Conservation (phyloP, 2,329 filamentous ascomycete species). For the Colletotrichum sidae region DNA sequence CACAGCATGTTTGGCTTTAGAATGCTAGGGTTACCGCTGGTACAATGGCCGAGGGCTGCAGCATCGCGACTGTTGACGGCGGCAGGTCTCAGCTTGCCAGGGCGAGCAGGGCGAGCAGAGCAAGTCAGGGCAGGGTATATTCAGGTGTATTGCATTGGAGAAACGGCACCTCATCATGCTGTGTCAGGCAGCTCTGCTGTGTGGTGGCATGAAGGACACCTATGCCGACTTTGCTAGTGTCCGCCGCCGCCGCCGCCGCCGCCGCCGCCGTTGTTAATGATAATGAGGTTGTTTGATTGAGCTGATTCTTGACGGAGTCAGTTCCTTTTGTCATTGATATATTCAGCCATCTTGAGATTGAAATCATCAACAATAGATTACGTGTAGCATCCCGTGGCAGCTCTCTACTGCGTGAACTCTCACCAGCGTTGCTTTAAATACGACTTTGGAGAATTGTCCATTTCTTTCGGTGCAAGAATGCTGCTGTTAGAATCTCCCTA, state of each 20-base stretch:
- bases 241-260: too few species aligned
- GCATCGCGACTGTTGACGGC: slow-evolving; percentile 23
- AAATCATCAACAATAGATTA: too few species aligned
- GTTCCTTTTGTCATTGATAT: too few species aligned
- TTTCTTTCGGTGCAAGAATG: neutral
- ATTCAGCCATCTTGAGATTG: too few species aligned
- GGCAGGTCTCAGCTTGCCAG: slow-evolving; percentile 16
- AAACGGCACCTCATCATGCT: neutral
- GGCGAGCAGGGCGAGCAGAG: too few species aligned
- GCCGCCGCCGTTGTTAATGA: too few species aligned
- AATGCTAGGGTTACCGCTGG: neutral
- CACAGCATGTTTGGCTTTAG: slow-evolving; percentile 10
- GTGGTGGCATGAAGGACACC: neutral
- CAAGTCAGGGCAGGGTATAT: slow-evolving; percentile 25
- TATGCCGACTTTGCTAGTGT: neutral
- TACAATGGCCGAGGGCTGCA: too few species aligned
- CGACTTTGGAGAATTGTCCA: slow-evolving; percentile 1
- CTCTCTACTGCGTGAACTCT: neutral
- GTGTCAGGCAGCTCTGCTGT: neutral
- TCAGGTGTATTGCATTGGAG: neutral
- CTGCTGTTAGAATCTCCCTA: slow-evolving; percentile 5
- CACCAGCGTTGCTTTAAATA: slow-evolving; percentile 2
- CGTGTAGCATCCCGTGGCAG: slow-evolving; percentile 17
- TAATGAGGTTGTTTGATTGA: too few species aligned
- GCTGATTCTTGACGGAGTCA: too few species aligned